phyloP scores from a whole-genome alignment of 495 filamentous ascomycete species.

The Lentithecium fluviatile region DNA sequence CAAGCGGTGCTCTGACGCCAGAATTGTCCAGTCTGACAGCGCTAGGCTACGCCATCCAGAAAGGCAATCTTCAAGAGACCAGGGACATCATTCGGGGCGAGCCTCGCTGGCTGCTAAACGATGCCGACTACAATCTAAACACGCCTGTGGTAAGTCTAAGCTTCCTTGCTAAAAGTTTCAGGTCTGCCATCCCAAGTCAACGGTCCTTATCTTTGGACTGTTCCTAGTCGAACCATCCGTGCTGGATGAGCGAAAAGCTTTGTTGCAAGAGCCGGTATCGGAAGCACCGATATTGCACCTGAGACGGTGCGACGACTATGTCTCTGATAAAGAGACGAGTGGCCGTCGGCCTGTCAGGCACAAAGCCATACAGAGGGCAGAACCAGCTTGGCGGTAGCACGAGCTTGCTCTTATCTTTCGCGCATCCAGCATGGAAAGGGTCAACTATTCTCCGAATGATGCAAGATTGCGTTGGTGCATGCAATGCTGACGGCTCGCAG shows the following conservation, averaged over 20 bases:
- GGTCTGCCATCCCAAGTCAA: background rate
- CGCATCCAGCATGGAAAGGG: constrained; percentile 23
- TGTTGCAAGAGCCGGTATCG: constrained; percentile 27
- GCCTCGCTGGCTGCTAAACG: constrained; percentile 66
- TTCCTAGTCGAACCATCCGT: constrained; percentile 4
- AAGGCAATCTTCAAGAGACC: constrained; percentile 65
- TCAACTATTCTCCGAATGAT: constrained; percentile 19
- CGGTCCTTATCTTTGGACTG: constrained; percentile 3
- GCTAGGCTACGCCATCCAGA: constrained; percentile 77
- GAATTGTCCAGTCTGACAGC: constrained; percentile 61
- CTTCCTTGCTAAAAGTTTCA: constrained; percentile 19
- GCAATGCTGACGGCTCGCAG: constrained; percentile 42
- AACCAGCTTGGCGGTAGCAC: constrained; percentile 25
- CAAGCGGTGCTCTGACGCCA: constrained; percentile 47
- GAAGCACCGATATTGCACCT: constrained; percentile 18
- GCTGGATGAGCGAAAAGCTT: background rate
- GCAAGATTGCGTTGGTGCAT: constrained; percentile 25
- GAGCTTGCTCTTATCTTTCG: constrained; percentile 32
- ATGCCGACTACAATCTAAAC: constrained; percentile 84
- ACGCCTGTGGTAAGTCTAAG: constrained; percentile 66
- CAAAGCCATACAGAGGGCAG: constrained; percentile 27
- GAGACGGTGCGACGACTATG: constrained; percentile 30
- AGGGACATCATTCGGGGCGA: constrained; percentile 65
- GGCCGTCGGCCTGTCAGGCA: constrained; percentile 25
- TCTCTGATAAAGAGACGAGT: constrained; percentile 28